Base-by-base conservation (phyloP, 805 yeast genomes). In the Zygoascus ofunaensis region DNA sequence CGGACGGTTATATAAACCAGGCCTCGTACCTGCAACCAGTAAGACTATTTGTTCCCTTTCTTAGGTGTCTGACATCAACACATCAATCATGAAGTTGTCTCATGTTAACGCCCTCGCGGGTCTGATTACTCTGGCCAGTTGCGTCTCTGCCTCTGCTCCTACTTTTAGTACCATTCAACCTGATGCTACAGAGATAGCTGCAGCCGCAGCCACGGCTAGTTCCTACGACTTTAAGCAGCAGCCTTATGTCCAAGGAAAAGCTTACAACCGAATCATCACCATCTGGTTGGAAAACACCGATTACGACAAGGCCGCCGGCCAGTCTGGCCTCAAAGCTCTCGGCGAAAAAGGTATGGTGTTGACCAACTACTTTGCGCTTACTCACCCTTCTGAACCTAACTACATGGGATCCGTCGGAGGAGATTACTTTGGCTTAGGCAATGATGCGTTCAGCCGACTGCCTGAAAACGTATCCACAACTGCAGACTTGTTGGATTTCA, bases 311-410 rank as follows among this genome's bases (percentile, higher is more conserved):
- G 78, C 77, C 37, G 65, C 64, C 37, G 68, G 63, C 51, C 65
- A 72, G 55, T 58, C 64, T 5, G 72, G 70, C 43, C 58, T 74
- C 53, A 60, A 62, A 55, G 62, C 63, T 55, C 62, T 73, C 43
- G 69, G 71, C 22, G 45, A 62, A 51, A 55, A 69, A 45, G 79
- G 77, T 57, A 62, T 72, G 44, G 57, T 62, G 37, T 62, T 74
- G 53, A 64, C 61, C 59, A 74, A 74, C 67, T 73, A 74, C 65
- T 73, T 73, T 68, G 70, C 72, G 34, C 54, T 72, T 30, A 69
- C 76, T 43, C 75, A 71, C 55, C 76, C 77, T 46, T 72, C 78
- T 4, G 73, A 73, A 64, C 76, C 77, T 51, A 74, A 74, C 62
- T 72, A 72, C 56, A 54, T 73, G 44, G 73, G 73, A 36, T 58